Base-by-base conservation (phyloP, 2,329 filamentous ascomycete species). In the Zymoseptoria crescenta region DNA sequence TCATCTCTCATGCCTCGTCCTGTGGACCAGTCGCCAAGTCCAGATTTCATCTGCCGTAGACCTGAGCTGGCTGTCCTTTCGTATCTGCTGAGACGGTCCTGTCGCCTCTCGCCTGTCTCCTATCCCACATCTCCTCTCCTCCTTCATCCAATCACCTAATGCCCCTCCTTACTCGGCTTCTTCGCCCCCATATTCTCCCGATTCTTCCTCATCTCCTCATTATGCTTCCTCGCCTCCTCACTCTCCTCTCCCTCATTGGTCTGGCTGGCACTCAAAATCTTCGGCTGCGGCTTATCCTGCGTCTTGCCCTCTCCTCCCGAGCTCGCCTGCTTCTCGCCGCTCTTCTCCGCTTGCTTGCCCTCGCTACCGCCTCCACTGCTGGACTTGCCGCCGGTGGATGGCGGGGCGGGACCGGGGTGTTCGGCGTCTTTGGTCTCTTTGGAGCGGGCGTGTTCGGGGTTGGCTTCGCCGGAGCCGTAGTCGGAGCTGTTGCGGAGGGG, bases 121-220 rank as follows among this genome's bases (percentile, higher is more conserved):
- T 10, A 24, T 41, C 35, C 6, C 10, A 10, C 35, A 5, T 5
- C 7, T 16, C 4, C 1, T 41, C 35, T 16, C 10, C 35, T 45
- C 35, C 35, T 16, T 5, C 35, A 1, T n/a, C 35, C n/a, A n/a
- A n/a, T n/a, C 2, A 13, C 35, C 51, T 52, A 19, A n/a, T 29
- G 16, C 3, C 29, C 24, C 51, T 29, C 51, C 24, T 19, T 29
- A 52, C 29, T 29, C 51, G 20, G 29, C 19, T 60, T 54, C 51
- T 58, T 54, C 27, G 52, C 53, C 55, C 59, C 58, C 49, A 59
- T 54, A 52, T 52, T 49, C 72, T 73, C 51, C 75, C 72, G 58
- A 68, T 68, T 55, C 74, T 59, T 76, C 73, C 70, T 76, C 77
- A 80, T 57, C 75, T 75, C 66, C 73, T 76, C 64, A 70, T 69